A percentile compares a stretch with the other conserved stretches of the same genome.
These are phyloP conservation scores for Aspergillus quadricinctus DNA, from an alignment of 2,329 filamentous ascomycete genomes.

Conservation along the genomic window DNA sequence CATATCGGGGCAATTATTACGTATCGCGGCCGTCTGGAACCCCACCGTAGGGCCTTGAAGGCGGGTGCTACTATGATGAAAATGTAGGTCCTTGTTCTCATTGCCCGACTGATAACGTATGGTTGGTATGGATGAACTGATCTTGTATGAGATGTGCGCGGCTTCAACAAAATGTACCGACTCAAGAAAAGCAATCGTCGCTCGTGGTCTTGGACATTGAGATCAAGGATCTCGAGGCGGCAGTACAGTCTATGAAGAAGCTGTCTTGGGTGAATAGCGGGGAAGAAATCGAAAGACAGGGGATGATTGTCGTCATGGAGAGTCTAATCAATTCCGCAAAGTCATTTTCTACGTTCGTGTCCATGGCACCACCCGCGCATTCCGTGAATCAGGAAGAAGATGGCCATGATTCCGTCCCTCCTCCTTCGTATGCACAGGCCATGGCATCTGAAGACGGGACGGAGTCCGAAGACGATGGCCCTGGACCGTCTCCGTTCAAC, in stretches of 20 bases:
- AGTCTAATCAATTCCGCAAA: not conserved
- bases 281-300: not conserved
- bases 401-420: not conserved
- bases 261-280: not conserved
- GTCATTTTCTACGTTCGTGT: not conserved
- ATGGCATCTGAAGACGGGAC: not conserved
- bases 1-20: not conserved
- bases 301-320: not conserved
- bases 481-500: not conserved
- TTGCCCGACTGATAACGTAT: too few species aligned
- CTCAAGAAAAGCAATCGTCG: not conserved
- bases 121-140: not conserved
- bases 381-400: not conserved
- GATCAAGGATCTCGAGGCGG: not conserved
- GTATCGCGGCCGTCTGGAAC: not conserved
- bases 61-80: not conserved
- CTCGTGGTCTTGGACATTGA: not conserved
- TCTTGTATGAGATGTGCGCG: not conserved
- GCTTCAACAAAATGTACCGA: not conserved
- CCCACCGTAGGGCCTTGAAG: not conserved
- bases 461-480: not conserved
- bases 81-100: not conserved
- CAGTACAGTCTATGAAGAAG: not conserved
- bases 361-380: not conserved
- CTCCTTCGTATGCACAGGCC: not conserved